phyloP scores from a whole-genome alignment of 176 grass and related monocot genomes.

The Bromus sterilis region DNA sequence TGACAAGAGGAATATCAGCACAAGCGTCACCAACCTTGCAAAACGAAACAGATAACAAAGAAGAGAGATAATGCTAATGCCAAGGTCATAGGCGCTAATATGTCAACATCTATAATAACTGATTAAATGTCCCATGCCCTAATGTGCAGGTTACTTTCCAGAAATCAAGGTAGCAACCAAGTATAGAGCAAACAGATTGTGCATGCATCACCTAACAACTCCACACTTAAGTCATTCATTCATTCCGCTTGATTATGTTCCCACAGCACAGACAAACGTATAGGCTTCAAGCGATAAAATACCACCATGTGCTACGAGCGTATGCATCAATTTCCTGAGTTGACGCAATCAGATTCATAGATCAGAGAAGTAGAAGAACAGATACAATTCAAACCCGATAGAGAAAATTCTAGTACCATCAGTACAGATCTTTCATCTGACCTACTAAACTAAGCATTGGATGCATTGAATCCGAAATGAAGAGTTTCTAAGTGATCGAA shows the following conservation, averaged over 20 bases:
- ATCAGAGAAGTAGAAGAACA: background rate
- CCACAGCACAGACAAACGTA: background rate
- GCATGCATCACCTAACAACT: background rate
- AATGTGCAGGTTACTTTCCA: background rate
- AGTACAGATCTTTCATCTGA: constrained; percentile 21
- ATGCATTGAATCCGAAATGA: background rate
- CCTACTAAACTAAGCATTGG: constrained; percentile 6
- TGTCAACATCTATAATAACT: background rate
- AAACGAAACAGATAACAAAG: background rate
- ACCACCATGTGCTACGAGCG: background rate
- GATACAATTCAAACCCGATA: background rate
- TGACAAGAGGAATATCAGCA: constrained; percentile 7
- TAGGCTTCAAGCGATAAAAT: background rate
- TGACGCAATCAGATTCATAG: background rate
- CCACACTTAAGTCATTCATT: background rate
- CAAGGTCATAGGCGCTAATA: background rate
- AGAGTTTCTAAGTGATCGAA: background rate
- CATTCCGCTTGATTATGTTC: background rate
- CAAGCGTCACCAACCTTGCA: background rate
- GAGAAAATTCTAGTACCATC: background rate
- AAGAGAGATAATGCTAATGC: background rate
- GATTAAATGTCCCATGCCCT: background rate
- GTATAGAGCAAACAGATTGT: background rate
- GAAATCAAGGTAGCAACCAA: background rate
- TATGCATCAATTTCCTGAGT: background rate